These are phyloP conservation scores for Isoetes engelmannii DNA, from an alignment of 83 land plant genomes.

Conservation along the genomic window DNA sequence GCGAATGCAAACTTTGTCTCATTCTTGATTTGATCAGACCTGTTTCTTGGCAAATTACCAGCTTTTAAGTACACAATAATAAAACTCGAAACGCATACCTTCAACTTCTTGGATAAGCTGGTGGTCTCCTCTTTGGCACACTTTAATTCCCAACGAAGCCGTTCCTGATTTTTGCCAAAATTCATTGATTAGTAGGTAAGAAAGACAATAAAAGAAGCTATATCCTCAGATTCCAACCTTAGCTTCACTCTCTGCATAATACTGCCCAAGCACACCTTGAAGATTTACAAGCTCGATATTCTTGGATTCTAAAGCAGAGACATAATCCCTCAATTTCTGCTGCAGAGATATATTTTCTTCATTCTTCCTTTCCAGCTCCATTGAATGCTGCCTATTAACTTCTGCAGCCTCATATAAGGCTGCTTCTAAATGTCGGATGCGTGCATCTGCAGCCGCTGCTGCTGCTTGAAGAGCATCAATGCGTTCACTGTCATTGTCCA, in stretches of 20 bases:
- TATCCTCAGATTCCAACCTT: slow-evolving; percentile 40
- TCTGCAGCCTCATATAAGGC: slow-evolving; percentile 72
- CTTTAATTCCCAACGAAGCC: slow-evolving; percentile 56
- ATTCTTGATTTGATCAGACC: too few relatives aligned
- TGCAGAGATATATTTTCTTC: slow-evolving; percentile 51
- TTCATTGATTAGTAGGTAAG: too few relatives aligned
- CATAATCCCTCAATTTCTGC: slow-evolving; percentile 50
- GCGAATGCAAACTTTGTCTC: too few relatives aligned
- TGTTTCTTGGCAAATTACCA: too few relatives aligned
- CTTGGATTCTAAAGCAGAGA: slow-evolving; percentile 55
- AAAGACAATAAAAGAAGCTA: too few relatives aligned
- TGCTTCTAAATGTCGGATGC: slow-evolving; percentile 57
- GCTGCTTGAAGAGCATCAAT: slow-evolving; percentile 60
- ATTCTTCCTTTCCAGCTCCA: slow-evolving; percentile 50
- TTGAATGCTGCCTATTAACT: slow-evolving; percentile 29
- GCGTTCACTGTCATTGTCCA: slow-evolving; percentile 81
- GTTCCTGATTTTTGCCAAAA: slow-evolving; percentile 44
- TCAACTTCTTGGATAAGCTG: slow-evolving; percentile 47
- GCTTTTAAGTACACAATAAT: neutral
- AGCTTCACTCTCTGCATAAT: slow-evolving; percentile 95
- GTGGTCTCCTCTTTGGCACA: slow-evolving; percentile 57
- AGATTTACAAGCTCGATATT: slow-evolving; percentile 84
- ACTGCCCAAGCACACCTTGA: slow-evolving; percentile 94
- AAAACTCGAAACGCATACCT: slow-evolving; percentile 35
- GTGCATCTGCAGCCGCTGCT: slow-evolving; percentile 47